phyloP scores from a whole-genome alignment of 2,329 filamentous ascomycete species.

The Zarea fungicola region DNA sequence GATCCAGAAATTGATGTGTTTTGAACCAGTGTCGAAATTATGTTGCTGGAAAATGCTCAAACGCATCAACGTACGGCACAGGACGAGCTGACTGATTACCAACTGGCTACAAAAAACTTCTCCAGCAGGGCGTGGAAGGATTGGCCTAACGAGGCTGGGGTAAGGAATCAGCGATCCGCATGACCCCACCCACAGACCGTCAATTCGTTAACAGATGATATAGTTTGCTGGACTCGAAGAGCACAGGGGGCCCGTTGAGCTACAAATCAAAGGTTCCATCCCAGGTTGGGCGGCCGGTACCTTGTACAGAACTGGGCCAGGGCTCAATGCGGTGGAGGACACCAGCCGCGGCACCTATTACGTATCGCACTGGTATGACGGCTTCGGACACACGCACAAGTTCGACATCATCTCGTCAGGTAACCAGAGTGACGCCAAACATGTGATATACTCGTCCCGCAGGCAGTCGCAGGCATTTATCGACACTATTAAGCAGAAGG shows the following conservation, averaged over 20 bases:
- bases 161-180: slow-evolving; percentile 20
- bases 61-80: background rate
- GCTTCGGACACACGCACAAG: slow-evolving; percentile 57
- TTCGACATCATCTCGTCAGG: slow-evolving; percentile 52
- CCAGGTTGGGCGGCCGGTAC: slow-evolving; percentile 62
- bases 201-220: background rate
- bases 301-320: slow-evolving; percentile 65
- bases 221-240: slow-evolving; percentile 60
- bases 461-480: slow-evolving; percentile 37
- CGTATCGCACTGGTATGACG: slow-evolving; percentile 69
- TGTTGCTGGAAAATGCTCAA: background rate
- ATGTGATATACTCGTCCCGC: slow-evolving; percentile 54
- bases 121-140: slow-evolving; percentile 26
- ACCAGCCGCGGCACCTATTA: slow-evolving; percentile 49
- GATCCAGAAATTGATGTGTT: too few relatives aligned
- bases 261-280: slow-evolving; percentile 57
- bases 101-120: background rate
- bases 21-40: too few relatives aligned
- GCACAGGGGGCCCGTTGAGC: slow-evolving; percentile 53
- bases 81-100: background rate
- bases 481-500: slow-evolving; percentile 51
- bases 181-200: background rate
- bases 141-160: slow-evolving; percentile 45
- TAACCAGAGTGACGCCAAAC: background rate
- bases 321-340: slow-evolving; percentile 49